Conservation (phyloP, 2,329 filamentous ascomycete species). For the Macrophomina phaseolina region DNA sequence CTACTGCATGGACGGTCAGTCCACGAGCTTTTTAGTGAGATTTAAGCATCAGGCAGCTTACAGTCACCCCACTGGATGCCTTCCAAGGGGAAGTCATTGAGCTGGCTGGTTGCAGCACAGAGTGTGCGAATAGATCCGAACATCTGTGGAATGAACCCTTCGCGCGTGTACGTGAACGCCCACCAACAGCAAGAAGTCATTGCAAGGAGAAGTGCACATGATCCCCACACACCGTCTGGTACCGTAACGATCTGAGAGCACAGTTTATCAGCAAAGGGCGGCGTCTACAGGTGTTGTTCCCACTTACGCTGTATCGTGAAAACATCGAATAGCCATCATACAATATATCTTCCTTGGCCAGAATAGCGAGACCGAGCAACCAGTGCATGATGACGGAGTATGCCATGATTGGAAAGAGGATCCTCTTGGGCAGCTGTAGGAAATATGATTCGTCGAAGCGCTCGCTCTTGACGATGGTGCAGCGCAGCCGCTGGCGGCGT, state of each 20-base stretch:
- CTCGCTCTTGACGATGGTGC: slow-evolving; percentile 38
- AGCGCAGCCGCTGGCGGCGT: slow-evolving; percentile 34
- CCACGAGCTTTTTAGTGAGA: background rate
- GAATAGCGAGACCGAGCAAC: slow-evolving; percentile 35
- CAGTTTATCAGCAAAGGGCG: no score
- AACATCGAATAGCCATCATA: slow-evolving; percentile 29
- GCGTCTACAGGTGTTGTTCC: no score
- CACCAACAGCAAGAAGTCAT: slow-evolving; percentile 42
- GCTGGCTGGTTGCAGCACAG: slow-evolving; percentile 36
- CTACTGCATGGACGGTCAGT: background rate
- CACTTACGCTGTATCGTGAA: slow-evolving; percentile 35
- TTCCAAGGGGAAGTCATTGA: slow-evolving; percentile 37
- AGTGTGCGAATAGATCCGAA: slow-evolving; percentile 40
- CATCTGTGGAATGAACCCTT: slow-evolving; percentile 43
- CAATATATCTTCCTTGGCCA: slow-evolving; percentile 19
- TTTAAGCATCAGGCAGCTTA: background rate
- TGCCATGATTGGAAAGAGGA: slow-evolving; percentile 39
- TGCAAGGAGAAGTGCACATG: slow-evolving; percentile 37
- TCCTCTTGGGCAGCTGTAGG: slow-evolving; percentile 39
- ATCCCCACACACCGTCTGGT: slow-evolving; percentile 35
- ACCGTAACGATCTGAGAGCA: slow-evolving; percentile 34
- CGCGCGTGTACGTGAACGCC: slow-evolving; percentile 39
- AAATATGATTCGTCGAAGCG: slow-evolving; percentile 39
- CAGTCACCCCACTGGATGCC: slow-evolving; percentile 26
- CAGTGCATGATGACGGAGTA: slow-evolving; percentile 40